Base-by-base conservation (phyloP, 139 green algal species). In the Spirogloea muscicola region DNA sequence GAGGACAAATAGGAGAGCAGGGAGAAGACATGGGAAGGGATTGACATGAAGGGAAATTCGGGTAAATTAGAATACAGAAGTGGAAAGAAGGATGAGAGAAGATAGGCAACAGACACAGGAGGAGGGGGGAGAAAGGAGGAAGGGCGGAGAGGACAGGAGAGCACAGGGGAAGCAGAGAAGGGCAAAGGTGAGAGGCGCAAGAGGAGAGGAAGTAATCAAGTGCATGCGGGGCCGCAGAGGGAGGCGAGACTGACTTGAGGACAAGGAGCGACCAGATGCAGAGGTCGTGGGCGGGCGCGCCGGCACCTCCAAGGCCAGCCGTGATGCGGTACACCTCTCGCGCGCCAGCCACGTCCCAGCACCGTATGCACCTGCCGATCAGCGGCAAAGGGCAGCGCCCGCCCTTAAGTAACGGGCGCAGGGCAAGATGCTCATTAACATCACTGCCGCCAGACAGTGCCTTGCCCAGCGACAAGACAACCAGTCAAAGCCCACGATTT, bases 261-360 rank as follows among this genome's bases (percentile, higher is more conserved):
- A 90, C 85, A 31, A 86, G 38, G 49, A 96, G 48, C 3, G 84
- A 69, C 92, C 92, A 97, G 27, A 96, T 81, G 82, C 89, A 93
- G 37, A 84, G 60, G 16, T 86, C 68, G 18, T 87, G 68, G 18
- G 31, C 36, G 0, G 39, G n/a, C 9, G 40, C 69, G 39, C 31
- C 27, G 7, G 25, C 41, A 21, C 43, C 69, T 29, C 75, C 49
- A 59, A 44, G 31, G n/a, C 66, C 51, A 1, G 65, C 68, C 1
- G 74, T 76, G 21, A 85, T 83, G 33, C 79, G 58, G 25, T 44
- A 21, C 0, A 85, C 27, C 63, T 85, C 4, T 25, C 52, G 58
- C 21, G 25, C 41, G 18, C 3, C 81, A 1, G 59, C 68, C 0
- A 86, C 43, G 29, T 92, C 79, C 84, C 90, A 88, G 2, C 83